These are phyloP conservation scores for Plasmodium chabaudi DNA, from an alignment of 169 alveolate genomes.

Conservation along the genomic window DNA sequence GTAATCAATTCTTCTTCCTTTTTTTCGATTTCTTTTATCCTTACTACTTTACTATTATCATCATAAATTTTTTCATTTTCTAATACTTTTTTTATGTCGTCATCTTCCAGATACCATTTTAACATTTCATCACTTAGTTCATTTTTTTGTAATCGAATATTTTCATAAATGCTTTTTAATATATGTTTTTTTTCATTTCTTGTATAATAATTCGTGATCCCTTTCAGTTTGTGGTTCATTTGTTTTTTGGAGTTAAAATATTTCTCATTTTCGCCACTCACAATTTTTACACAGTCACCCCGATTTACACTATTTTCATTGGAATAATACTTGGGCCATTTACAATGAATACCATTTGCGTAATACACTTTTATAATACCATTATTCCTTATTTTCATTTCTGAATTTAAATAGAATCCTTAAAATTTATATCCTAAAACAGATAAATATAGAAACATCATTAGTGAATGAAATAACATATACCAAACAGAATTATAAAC, in stretches of 20 bases:
- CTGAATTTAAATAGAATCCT: conserved; percentile 1
- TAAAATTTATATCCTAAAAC: not conserved
- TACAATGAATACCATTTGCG: conserved; percentile 7
- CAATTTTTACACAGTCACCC: no score
- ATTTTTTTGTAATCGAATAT: conserved; percentile 29
- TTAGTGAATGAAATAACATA: no score
- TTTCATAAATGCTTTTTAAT: conserved; percentile 42
- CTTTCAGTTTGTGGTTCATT: conserved; percentile 4
- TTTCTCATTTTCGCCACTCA: no score
- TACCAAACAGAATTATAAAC: not conserved
- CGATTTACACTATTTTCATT: not conserved
- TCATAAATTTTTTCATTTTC: conserved; percentile 53
- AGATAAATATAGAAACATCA: no score
- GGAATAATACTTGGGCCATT: conserved; percentile 5
- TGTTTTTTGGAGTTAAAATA: not conserved
- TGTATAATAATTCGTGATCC: conserved; percentile 41
- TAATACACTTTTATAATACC: conserved; percentile 2
- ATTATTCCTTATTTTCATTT: conserved; percentile 27
- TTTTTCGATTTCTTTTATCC: conserved; percentile 30
- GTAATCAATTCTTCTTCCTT: conserved; percentile 58
- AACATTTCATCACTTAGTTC: conserved; percentile 17
- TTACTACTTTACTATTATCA: conserved; percentile 20
- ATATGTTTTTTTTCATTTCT: conserved; percentile 62
- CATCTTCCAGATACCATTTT: conserved; percentile 45
- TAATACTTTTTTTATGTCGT: conserved; percentile 37